Base-by-base conservation (phyloP, 805 yeast genomes). In the Wickerhamiella cacticola region DNA sequence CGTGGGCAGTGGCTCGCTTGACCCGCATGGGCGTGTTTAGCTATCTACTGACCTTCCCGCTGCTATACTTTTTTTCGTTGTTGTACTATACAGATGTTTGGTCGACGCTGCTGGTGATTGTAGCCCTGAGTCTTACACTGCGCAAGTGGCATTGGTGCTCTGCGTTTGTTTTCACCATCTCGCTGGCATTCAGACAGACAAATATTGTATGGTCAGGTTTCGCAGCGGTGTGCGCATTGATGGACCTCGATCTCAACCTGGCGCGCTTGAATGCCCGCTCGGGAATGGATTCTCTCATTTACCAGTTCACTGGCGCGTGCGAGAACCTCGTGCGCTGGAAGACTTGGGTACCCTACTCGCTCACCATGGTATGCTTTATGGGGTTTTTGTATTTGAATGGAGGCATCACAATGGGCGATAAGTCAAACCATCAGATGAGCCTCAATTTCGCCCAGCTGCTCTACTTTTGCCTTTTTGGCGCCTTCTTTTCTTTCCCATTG, bases 71-170 rank as follows among this genome's bases (percentile, higher is more conserved):
- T 3, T 89, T 79, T 63, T 79, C 80, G 55, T 78, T 78, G 28
- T 66, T 92, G 29, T 92, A 79, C 65, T 92, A 92, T 64, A 92
- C 98, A 0, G 98, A 92, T 59, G 80, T 87, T 1, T 88, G 96
- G 97, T 76, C 96, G 0, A 75, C 92, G 0, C 72, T 83, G 1
- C 66, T 84, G 24, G 72, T 88, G 6, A 51, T 84, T 10, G 68
- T 79, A 28, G 68, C 78, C 5, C 57, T 72, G 54, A 13, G 55
- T 49, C 18, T 50, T 50, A 18, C 41, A 9, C 52, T 22, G 21
- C 52, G 5, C 38, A 51, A 2, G 61, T 64, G 18, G 53, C 68
- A 7, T 46, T 51, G 5, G 26, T 69, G 6, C 1, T 70, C 86
- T 50, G 80, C 81, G 0, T 2, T 73, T 4, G 54, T 79, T 22